These are phyloP conservation scores for Orbilia quercus DNA, from an alignment of 2,329 filamentous ascomycete species.

Conservation along the genomic window DNA sequence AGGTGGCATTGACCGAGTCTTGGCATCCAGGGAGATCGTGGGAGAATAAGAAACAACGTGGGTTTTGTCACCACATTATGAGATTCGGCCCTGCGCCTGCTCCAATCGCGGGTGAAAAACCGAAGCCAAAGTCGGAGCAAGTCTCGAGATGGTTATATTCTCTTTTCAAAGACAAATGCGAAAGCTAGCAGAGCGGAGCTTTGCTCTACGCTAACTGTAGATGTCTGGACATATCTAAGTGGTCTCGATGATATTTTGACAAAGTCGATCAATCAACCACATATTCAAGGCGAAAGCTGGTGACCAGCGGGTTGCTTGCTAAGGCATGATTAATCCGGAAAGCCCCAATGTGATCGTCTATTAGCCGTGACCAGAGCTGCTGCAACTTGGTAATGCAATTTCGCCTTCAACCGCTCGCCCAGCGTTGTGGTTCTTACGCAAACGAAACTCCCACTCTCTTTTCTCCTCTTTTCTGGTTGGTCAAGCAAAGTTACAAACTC, in stretches of 20 bases:
- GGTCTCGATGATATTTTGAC: slow-evolving; percentile 1
- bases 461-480: slow-evolving; percentile 10
- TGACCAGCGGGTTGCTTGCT: slow-evolving; percentile 29
- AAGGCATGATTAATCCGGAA: slow-evolving; percentile 49
- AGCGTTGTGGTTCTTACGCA: slow-evolving; percentile 38
- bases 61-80: neutral
- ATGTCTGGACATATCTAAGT: neutral
- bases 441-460: slow-evolving; percentile 20
- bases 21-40: slow-evolving; percentile 32
- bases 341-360: slow-evolving; percentile 38
- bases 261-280: neutral
- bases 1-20: slow-evolving; percentile 39
- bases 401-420: slow-evolving; percentile 35
- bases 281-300: slow-evolving; percentile 23
- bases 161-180: too few species aligned
- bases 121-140: slow-evolving; percentile 24
- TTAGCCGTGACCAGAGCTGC: slow-evolving; percentile 25
- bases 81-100: too few species aligned
- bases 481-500: slow-evolving; percentile 28
- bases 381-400: slow-evolving; percentile 33
- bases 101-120: slow-evolving; percentile 40
- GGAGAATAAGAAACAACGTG: slow-evolving; percentile 45
- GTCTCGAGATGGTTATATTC: slow-evolving; percentile 33
- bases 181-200: slow-evolving; percentile 11
- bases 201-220: neutral